Percentiles rank a stretch among this genome's conserved stretches.
Evolutionary conservation across 768 basidiomycete genomes (phyloP).

Genomic region (Leccinum ochraceum): DNA sequence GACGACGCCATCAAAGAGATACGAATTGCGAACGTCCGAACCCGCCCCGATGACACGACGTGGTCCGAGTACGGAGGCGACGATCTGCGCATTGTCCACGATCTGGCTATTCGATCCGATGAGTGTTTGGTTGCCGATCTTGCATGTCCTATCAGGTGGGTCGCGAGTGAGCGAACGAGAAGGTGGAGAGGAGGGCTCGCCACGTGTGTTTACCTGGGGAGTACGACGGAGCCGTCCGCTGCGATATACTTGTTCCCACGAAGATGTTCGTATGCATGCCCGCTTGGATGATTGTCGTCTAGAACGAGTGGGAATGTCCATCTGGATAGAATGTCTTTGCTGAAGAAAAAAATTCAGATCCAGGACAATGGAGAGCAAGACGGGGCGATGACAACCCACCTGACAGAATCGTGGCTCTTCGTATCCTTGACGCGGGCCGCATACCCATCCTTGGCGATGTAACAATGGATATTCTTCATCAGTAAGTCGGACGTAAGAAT

Average conservation of each 20-base stretch:
- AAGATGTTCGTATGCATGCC: slow-evolving; percentile 80
- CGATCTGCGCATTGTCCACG: slow-evolving; percentile 63
- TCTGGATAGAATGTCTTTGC: slow-evolving; percentile 89
- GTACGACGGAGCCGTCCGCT: slow-evolving; percentile 69
- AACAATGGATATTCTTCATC: slow-evolving; percentile 93
- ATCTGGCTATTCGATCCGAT: slow-evolving; percentile 80
- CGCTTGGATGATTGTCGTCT: slow-evolving; percentile 87
- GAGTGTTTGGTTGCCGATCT: slow-evolving; percentile 77
- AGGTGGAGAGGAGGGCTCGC: neutral
- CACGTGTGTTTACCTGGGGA: slow-evolving; percentile 66
- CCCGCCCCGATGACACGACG: slow-evolving; percentile 73
- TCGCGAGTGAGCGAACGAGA: neutral
- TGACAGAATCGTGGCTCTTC: slow-evolving; percentile 85
- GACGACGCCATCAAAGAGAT: slow-evolving; percentile 77
- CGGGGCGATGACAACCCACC: slow-evolving; percentile 43
- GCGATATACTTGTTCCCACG: slow-evolving; percentile 90
- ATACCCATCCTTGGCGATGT: slow-evolving; percentile 85
- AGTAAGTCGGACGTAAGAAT: slow-evolving; percentile 92
- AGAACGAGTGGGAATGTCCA: slow-evolving; percentile 97
- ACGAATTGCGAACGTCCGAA: slow-evolving; percentile 70
- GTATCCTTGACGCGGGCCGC: slow-evolving; percentile 96
- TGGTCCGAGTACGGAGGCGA: slow-evolving; percentile 76
- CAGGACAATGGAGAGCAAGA: neutral
- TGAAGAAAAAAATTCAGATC: slow-evolving; percentile 30
- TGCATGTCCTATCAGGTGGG: slow-evolving; percentile 62